phyloP scores from a whole-genome alignment of 495 filamentous ascomycete species.

The Annulohypoxylon bovei region DNA sequence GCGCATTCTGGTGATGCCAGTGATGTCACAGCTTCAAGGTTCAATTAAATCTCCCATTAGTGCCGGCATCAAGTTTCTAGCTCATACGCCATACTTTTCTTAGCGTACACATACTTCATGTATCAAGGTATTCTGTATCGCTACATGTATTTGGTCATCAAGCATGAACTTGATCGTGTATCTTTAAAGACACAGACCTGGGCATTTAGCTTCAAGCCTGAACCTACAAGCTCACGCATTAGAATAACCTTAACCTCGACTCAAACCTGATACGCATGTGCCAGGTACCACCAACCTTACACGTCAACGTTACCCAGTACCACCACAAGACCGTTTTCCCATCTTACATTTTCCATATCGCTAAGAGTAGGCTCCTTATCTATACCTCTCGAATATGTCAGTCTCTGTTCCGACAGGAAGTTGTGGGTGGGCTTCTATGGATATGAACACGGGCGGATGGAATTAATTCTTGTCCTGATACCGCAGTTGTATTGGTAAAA shows the following conservation, averaged over 20 bases:
- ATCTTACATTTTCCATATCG: neutral
- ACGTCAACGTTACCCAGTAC: conserved; percentile 3
- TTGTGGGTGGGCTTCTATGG: neutral
- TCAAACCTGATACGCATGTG: neutral
- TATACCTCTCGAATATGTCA: neutral
- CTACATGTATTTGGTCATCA: neutral
- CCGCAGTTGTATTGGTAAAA: neutral
- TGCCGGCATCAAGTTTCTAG: conserved; percentile 24
- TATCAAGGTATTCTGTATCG: neutral
- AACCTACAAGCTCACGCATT: neutral
- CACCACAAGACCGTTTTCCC: neutral
- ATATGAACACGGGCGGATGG: neutral
- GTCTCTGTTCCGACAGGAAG: neutral
- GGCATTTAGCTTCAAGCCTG: neutral
- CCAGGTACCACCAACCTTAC: neutral
- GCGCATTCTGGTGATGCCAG: conserved; percentile 26
- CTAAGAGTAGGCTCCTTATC: neutral
- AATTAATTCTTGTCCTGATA: neutral
- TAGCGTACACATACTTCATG: neutral
- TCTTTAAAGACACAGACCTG: neutral
- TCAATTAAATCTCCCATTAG: conserved; percentile 10
- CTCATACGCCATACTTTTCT: neutral
- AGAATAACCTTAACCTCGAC: conserved; percentile 20
- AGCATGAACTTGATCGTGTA: neutral
- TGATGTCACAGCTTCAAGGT: conserved; percentile 25